These are phyloP conservation scores for Amborella trichopoda DNA, from an alignment of 164 flowering plant genomes.

Conservation along the genomic window DNA sequence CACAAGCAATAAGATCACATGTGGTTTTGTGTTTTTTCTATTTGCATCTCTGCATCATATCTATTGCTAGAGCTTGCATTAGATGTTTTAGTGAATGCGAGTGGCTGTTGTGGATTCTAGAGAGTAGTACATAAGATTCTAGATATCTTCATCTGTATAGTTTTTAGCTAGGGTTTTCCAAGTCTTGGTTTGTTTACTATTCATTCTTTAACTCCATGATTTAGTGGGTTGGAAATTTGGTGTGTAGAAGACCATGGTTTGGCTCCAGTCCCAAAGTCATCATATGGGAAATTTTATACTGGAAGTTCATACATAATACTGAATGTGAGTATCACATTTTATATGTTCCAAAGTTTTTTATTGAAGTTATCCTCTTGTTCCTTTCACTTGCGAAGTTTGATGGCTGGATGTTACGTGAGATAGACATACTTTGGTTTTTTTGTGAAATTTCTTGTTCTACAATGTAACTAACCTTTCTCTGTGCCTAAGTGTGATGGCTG, in stretches of 20 bases:
- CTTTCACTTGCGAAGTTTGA: neutral
- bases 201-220: constrained; percentile 14
- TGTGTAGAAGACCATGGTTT: constrained; percentile 36
- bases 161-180: neutral
- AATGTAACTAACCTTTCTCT: too few relatives aligned
- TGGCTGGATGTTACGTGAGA: neutral
- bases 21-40: neutral
- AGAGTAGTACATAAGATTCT: neutral
- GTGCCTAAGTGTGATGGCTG: neutral
- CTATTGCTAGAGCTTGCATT: neutral
- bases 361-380: neutral
- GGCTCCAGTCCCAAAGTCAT: constrained; percentile 39
- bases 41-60: neutral
- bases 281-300: constrained; percentile 43
- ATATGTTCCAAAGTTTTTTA: neutral
- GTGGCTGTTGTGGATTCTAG: neutral
- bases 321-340: constrained; percentile 38
- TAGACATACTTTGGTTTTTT: neutral
- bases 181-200: constrained; percentile 4
- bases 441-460: neutral
- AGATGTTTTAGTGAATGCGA: neutral
- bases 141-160: neutral
- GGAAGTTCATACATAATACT: constrained; percentile 55
- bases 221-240: constrained; percentile 63
- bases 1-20: neutral